Conservation (phyloP, 495 filamentous ascomycete genomes). For the Parmelia sp. region DNA sequence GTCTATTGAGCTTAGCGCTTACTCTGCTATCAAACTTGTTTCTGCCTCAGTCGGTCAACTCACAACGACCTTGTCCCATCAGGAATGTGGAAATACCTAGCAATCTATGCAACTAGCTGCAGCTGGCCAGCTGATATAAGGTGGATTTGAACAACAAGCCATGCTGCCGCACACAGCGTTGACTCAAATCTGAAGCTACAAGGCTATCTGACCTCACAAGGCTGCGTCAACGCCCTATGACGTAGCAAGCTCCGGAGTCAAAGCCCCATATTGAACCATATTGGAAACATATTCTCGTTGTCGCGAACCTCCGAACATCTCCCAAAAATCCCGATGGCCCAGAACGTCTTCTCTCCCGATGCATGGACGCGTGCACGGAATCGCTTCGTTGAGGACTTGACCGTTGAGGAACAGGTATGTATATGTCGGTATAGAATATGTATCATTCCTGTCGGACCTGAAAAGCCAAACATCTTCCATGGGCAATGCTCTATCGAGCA, state of each 20-base stretch:
- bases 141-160: background rate
- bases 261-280: no score
- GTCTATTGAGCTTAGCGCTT: background rate
- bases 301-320: background rate
- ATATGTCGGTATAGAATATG: no score
- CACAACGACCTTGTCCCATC: no score
- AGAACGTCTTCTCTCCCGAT: background rate
- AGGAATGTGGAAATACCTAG: no score
- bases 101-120: no score
- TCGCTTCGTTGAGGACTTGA: conserved; percentile 32
- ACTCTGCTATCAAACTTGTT: background rate
- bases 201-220: background rate
- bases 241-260: background rate
- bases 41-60: no score
- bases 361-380: conserved; percentile 30
- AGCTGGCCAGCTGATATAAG: no score
- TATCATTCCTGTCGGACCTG: background rate
- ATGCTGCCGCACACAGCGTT: background rate
- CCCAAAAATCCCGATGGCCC: background rate
- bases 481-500: background rate
- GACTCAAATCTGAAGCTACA: no score
- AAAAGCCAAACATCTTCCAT: background rate
- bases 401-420: conserved; percentile 22
- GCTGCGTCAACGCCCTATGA: background rate
- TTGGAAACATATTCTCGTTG: no score